Evolutionary conservation across 2,329 filamentous ascomycete genomes (phyloP).

Genomic region (Lachnellula arida): DNA sequence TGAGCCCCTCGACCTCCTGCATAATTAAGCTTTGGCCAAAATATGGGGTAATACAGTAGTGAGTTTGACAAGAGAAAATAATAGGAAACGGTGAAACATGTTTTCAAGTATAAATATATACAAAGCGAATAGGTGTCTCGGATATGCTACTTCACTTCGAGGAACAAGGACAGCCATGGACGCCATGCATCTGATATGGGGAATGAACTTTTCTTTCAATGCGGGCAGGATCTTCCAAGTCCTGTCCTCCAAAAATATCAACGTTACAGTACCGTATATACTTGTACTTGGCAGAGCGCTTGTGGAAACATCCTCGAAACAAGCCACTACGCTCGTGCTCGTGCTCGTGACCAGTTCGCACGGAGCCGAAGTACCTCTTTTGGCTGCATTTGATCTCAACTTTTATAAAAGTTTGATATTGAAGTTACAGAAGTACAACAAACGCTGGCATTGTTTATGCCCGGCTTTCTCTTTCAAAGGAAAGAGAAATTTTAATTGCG

Average conservation of each 20-base stretch:
- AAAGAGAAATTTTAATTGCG: not conserved
- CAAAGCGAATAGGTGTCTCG: not conserved
- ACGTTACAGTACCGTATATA: not conserved
- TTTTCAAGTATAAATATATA: not conserved
- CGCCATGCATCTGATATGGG: not conserved
- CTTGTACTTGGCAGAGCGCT: not conserved
- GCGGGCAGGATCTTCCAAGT: not conserved
- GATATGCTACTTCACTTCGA: not conserved
- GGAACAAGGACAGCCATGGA: not conserved
- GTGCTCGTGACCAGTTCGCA: not conserved
- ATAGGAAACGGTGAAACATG: not conserved
- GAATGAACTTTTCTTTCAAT: not conserved
- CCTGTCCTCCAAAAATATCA: not conserved
- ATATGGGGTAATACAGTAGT: not conserved
- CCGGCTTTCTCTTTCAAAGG: not conserved
- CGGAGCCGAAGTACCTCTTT: not conserved
- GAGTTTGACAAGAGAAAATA: not conserved
- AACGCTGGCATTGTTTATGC: too few relatives aligned
- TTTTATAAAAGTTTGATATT: too few relatives aligned
- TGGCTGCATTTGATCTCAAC: not conserved
- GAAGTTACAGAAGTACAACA: too few relatives aligned
- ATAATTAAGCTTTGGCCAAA: not conserved
- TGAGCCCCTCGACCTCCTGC: not conserved
- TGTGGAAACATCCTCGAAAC: not conserved
- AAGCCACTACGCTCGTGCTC: not conserved